These are phyloP conservation scores for Globomyces sp. DNA, from an alignment of 371 early-diverging fungal species.

Conservation along the genomic window DNA sequence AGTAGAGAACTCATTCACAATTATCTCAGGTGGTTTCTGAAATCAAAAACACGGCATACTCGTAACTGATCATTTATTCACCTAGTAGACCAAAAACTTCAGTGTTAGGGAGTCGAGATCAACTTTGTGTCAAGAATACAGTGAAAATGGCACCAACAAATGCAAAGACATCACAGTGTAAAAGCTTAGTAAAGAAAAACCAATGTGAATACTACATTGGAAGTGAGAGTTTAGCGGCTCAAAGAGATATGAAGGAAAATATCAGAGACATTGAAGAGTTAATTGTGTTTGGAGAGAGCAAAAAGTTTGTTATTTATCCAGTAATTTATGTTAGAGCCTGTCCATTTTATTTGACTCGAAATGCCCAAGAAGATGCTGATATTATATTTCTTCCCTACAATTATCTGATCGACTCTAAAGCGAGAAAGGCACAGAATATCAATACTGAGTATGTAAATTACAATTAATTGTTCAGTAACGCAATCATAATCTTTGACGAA, in stretches of 20 bases:
- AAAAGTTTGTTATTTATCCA: background rate
- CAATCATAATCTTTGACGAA: slow-evolving; percentile 88
- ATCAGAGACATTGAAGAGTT: slow-evolving; percentile 75
- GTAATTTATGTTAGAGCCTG: slow-evolving; percentile 53
- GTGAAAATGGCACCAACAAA: slow-evolving; percentile 17
- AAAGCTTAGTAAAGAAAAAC: slow-evolving; percentile 15
- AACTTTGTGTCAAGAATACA: slow-evolving; percentile 32
- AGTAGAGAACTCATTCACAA: slow-evolving; percentile 68
- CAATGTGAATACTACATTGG: slow-evolving; percentile 23
- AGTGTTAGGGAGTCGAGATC: slow-evolving; percentile 34
- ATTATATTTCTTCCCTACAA: slow-evolving; percentile 92
- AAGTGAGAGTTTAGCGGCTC: background rate
- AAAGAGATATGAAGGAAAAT: background rate
- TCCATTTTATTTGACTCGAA: slow-evolving; percentile 79
- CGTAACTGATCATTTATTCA: slow-evolving; percentile 24
- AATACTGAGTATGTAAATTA: slow-evolving; percentile 6
- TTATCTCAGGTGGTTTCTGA: slow-evolving; percentile 63
- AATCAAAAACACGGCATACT: slow-evolving; percentile 47
- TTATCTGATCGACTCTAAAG: slow-evolving; percentile 78
- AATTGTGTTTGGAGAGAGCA: slow-evolving; percentile 45
- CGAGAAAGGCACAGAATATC: slow-evolving; percentile 42
- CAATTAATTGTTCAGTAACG: slow-evolving; percentile 32
- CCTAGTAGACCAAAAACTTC: slow-evolving; percentile 7
- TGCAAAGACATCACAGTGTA: slow-evolving; percentile 25
- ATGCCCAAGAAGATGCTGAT: slow-evolving; percentile 61